These are phyloP conservation scores for Puccinia coronata DNA, from an alignment of 1,284 basidiomycete species.

Conservation along the genomic window DNA sequence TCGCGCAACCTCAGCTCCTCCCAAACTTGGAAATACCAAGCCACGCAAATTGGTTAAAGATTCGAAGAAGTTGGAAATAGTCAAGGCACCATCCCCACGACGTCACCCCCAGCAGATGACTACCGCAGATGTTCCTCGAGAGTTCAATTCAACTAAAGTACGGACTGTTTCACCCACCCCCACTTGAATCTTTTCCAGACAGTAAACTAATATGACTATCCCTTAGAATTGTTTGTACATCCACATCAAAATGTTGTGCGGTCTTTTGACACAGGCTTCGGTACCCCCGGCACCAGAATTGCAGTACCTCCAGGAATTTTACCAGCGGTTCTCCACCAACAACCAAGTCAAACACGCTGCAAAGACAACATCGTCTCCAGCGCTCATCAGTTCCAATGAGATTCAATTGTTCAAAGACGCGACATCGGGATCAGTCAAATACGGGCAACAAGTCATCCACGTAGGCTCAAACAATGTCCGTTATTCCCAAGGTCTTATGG, in stretches of 20 bases:
- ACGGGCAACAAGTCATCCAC: neutral
- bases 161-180: neutral
- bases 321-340: neutral
- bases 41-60: neutral
- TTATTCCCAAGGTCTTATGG: conserved; percentile 20
- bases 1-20: conserved; percentile 9
- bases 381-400: neutral
- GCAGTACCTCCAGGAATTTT: conserved; percentile 18
- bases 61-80: neutral
- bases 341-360: conserved; percentile 16
- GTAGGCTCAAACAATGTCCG: neutral
- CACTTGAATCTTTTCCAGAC: neutral
- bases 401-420: neutral
- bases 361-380: neutral
- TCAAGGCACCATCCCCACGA: neutral
- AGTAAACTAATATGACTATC: too few species aligned
- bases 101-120: conserved; percentile 8
- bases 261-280: conserved; percentile 17
- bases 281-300: conserved; percentile 3
- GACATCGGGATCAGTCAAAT: neutral
- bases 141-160: conserved; percentile 7
- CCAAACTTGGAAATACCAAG: neutral
- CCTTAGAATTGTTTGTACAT: too few species aligned
- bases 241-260: conserved; percentile 36
- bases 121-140: neutral